These are phyloP conservation scores for Aspergillus latus DNA, from an alignment of 2,329 filamentous ascomycete genomes.

Conservation along the genomic window DNA sequence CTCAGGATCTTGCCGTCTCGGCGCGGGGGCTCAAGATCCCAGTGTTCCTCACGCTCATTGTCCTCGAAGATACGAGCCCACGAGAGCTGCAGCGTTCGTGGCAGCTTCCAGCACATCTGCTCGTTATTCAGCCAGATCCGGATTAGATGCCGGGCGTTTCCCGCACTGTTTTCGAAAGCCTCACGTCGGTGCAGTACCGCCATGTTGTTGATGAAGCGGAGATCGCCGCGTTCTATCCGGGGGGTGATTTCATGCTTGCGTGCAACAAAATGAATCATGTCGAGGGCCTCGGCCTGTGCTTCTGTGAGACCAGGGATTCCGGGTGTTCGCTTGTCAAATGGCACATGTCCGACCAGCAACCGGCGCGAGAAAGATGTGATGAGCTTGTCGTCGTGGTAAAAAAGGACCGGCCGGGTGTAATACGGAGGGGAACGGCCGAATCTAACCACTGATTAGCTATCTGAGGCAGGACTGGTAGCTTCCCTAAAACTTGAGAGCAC, in stretches of 20 bases:
- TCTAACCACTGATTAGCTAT: conserved; percentile 3
- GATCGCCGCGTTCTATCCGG: conserved; percentile 13
- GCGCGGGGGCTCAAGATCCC: conserved; percentile 12
- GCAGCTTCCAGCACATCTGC: conserved; percentile 15
- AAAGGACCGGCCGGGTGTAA: conserved; percentile 14
- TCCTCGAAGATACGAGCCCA: conserved; percentile 16
- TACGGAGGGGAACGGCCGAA: conserved; percentile 12
- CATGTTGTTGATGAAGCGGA: conserved; percentile 18
- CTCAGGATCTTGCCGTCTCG: conserved; percentile 14
- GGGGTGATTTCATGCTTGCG: conserved; percentile 15
- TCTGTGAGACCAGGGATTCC: conserved; percentile 15
- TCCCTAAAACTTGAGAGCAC: neutral
- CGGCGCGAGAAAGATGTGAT: conserved; percentile 15
- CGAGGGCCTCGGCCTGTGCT: conserved; percentile 12
- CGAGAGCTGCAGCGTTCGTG: conserved; percentile 9
- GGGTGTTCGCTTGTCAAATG: conserved; percentile 12
- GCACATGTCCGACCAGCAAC: conserved; percentile 13
- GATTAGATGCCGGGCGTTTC: conserved; percentile 11
- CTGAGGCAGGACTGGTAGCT: neutral
- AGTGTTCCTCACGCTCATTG: conserved; percentile 12
- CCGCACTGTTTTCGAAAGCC: conserved; percentile 12
- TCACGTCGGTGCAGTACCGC: conserved; percentile 13
- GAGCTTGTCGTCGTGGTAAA: conserved; percentile 13
- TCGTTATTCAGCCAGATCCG: conserved; percentile 14
- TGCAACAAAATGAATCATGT: conserved; percentile 12